Conservation (phyloP, 1,139 yeast genomes). For the Geotrichum klebahnii region DNA sequence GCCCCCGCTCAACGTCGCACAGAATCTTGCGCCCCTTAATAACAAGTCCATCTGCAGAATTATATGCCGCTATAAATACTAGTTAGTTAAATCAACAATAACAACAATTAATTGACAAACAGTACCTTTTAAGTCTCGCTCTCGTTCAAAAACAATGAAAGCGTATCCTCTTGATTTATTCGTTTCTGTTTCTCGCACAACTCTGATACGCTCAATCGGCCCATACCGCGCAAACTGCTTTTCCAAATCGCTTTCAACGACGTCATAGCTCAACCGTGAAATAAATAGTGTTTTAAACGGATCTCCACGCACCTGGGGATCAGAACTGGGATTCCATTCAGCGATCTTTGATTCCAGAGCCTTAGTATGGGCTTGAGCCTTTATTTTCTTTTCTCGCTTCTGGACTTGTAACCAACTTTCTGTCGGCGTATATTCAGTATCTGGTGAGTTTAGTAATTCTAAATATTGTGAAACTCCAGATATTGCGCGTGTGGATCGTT, state of each 20-base stretch:
- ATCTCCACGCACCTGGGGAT: slow-evolving; percentile 63
- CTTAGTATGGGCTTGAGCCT: slow-evolving; percentile 34
- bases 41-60: slow-evolving; percentile 53
- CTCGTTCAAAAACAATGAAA: slow-evolving; percentile 66
- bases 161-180: slow-evolving; percentile 77
- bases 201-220: slow-evolving; percentile 59
- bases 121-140: slow-evolving; percentile 47
- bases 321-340: slow-evolving; percentile 52
- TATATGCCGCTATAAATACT: slow-evolving; percentile 44
- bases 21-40: slow-evolving; percentile 54
- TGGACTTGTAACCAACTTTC: slow-evolving; percentile 41
- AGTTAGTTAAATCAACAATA: slow-evolving; percentile 1
- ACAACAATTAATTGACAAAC: slow-evolving; percentile 28
- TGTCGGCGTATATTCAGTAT: slow-evolving; percentile 36
- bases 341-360: slow-evolving; percentile 37
- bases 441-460: slow-evolving; percentile 39
- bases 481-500: slow-evolving; percentile 50
- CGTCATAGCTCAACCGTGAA: slow-evolving; percentile 60
- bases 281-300: slow-evolving; percentile 78
- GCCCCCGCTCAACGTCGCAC: slow-evolving; percentile 81
- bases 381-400: slow-evolving; percentile 38
- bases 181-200: slow-evolving; percentile 55
- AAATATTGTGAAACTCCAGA: slow-evolving; percentile 51
- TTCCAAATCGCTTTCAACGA: slow-evolving; percentile 68
- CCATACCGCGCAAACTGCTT: slow-evolving; percentile 64